Evolutionary conservation across 2,329 filamentous ascomycete genomes (phyloP).

Genomic region (Neonectria hederae): DNA sequence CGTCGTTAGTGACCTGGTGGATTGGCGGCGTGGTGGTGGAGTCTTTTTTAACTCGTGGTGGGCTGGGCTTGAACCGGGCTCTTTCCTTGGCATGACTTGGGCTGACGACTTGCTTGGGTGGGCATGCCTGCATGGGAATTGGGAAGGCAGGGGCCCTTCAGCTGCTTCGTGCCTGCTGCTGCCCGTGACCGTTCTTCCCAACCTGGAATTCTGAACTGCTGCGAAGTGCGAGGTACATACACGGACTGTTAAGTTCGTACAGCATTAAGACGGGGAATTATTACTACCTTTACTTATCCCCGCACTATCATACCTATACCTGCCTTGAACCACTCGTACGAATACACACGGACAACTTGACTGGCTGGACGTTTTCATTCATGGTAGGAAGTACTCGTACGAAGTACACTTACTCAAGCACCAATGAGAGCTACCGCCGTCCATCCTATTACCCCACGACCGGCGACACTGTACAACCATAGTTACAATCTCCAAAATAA

Average conservation of each 20-base stretch:
- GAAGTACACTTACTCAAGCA: not conserved
- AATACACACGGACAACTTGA: not conserved
- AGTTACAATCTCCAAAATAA: slow-evolving; percentile 4
- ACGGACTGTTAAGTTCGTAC: not conserved
- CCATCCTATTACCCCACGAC: slow-evolving; percentile 5
- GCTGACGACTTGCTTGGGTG: not conserved
- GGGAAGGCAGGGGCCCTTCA: not conserved
- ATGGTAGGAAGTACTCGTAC: not conserved
- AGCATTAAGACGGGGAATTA: not conserved
- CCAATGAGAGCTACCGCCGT: not conserved
- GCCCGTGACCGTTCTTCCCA: not conserved
- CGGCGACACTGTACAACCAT: slow-evolving; percentile 3
- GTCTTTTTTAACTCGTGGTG: slow-evolving; percentile 14
- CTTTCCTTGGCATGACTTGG: not conserved
- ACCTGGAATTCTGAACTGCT: not conserved
- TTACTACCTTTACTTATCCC: not conserved
- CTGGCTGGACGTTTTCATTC: not conserved
- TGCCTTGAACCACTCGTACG: not conserved
- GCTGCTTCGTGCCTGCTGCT: not conserved
- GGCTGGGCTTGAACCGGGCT: not conserved
- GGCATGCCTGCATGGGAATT: slow-evolving; percentile 8
- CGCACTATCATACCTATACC: not conserved
- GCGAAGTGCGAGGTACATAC: not conserved
- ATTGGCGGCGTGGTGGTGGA: slow-evolving; percentile 24
- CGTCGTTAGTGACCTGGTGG: slow-evolving; percentile 10